Evolutionary conservation across 148 eudicot species (phyloP), one percentile per base, ranked within the genome.

Genomic region (Salicornia ramosissima): DNA sequence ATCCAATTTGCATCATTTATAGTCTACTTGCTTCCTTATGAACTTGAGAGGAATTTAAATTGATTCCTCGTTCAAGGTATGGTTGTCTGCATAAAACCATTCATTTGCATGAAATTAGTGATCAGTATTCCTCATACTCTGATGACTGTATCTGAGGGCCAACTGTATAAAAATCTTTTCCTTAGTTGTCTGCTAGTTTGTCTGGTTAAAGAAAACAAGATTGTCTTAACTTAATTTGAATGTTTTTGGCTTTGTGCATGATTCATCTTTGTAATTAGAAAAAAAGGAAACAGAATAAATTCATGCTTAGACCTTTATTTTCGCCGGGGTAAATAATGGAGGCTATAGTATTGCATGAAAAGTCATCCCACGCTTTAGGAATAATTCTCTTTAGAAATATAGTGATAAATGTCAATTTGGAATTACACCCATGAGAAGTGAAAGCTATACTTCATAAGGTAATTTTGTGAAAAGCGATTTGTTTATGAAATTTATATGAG

Each of bases 51-150:
- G 40, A 29, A n/a, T 6, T 2, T 36, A 16, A 45, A 33, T 29
- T 62, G 69, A 54, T 55, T 24, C 61, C 60, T 54, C 40, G 50
- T 65, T 46, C 14, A 11, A 65, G 36, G 54, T 12, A 26, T 13
- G 18, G 10, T 39, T 62, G 29, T 62, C 18, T 62, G 46, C 19
- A 13, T 19, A 31, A 16, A 12, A 59, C 22, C 46, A 39, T 62
- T 36, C 36, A 24, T 19, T 24, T 19, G 57, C 13, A 53, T 6
- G 22, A 31, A 30, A 16, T 2, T 26, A 64, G 53, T 18, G 9
- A 8, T 40, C 9, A 13, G 30, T 26, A 4, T 16, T 63, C n/a
- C 30, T 21, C 40, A 8, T 36, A 3, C 18, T 10, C 31, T 42
- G 2, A 25, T 25, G 33, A 50, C 10, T 6, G 5, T 29, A 9